Percentiles rank a stretch among this genome's conserved stretches.
Evolutionary conservation across 1,139 yeast genomes (phyloP).

Genomic region (Geotrichum bryndzae): DNA sequence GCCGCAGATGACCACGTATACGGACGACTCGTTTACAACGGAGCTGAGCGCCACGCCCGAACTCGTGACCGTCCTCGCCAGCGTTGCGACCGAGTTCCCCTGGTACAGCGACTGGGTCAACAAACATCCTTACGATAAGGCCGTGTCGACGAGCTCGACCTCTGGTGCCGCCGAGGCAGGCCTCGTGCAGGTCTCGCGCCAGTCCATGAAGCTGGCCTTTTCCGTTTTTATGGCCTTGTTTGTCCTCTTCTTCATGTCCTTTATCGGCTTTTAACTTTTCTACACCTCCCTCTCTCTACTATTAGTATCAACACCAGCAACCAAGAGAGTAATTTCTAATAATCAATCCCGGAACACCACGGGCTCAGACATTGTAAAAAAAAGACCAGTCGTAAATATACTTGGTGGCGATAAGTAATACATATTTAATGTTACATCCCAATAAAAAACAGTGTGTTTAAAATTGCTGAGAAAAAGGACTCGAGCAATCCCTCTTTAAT

Average conservation of each 20-base stretch:
- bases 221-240: constrained; percentile 1
- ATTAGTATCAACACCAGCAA: not conserved
- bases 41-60: constrained; percentile 1
- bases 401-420: no score
- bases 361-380: no score
- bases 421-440: no score
- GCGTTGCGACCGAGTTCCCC: constrained; percentile 16
- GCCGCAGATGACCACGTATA: constrained; percentile 11
- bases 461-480: no score
- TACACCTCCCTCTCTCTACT: not conserved
- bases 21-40: constrained; percentile 16
- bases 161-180: constrained; percentile 4
- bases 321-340: not conserved
- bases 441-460: no score
- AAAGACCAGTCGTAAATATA: no score
- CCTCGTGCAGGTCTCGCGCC: constrained; percentile 2
- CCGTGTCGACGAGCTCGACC: constrained; percentile 3
- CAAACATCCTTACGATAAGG: constrained; percentile 1
- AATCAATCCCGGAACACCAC: not conserved
- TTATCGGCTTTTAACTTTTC: not conserved
- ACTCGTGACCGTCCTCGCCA: constrained; percentile 12
- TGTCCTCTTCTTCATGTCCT: constrained; percentile 5
- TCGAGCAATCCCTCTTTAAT: no score
- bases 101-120: constrained; percentile 15
- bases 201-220: constrained; percentile 8